Base-by-base conservation (phyloP, 108 stramenopile species). In the Stephanodiscus triporus region DNA sequence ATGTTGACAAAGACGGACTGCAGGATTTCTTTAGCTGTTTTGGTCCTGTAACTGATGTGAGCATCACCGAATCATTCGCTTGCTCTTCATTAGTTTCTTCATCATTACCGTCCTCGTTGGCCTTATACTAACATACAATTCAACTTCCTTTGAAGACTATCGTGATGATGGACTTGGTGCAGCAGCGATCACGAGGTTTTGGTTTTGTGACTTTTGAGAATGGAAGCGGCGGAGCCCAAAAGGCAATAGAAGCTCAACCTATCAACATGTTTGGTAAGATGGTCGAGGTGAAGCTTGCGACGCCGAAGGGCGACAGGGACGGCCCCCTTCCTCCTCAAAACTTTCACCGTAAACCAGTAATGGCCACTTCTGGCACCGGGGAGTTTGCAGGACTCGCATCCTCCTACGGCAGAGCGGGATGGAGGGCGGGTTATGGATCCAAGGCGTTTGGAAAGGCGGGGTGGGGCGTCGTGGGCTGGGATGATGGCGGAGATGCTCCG, bases 131-230 rank as follows among this genome's bases (percentile, higher is more conserved):
- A 23, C 16, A 32, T 32, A 4, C 16, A 19, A 30, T 59, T 27
- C 30, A 32, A 2, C 27, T 26, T 65, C 13, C 40, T 13, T 34
- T n/a, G 10, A 54, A 59, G 58, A 84, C 93, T 26, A 88, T 94
- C 49, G 89, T 94, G 17, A 94, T 94, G 93, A 80, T 94, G 63
- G 93, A 94, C 63, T 89, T 87, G 69, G 81, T 76, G 22, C 77
- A 82, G 2, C 88, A 87, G 43, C 86, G 92, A 16, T 88, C 89
- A 14, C 76, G 93, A 59, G 93, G 95, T 36, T 96, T 96, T 77
- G 97, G 92, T 16, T 97, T 97, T 83, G 91, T 97, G 14, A 95
- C 92, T 10, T 93, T 92, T 75, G 89, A 90, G 73, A 82, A 89
- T 72, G 93, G 89, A 36, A 84, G 85, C 24, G 80, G 86, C 68